Conservation (phyloP, 192 early-diverging fungal species). For the Linnemannia hyalina region DNA sequence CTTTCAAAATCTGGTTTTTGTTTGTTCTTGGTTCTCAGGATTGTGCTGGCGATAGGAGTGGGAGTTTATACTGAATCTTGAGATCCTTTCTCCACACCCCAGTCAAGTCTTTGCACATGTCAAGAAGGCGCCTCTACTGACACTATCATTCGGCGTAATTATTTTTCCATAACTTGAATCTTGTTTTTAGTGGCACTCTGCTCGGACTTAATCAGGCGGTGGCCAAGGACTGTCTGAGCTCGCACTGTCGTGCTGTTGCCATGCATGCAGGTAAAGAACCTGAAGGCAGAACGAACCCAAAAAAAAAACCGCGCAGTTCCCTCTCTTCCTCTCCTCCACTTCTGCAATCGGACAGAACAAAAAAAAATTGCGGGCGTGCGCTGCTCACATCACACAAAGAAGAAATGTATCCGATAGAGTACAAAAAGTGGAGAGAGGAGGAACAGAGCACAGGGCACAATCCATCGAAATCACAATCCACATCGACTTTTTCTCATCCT, state of each 20-base stretch:
- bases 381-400: not conserved
- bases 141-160: not conserved
- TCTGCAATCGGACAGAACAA: not conserved
- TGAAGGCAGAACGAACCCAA: not conserved
- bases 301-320: not conserved
- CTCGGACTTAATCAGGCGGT: slow-evolving; percentile 71
- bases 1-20: not conserved
- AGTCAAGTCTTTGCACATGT: not conserved
- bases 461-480: not conserved
- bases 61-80: not conserved
- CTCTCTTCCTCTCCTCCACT: not conserved
- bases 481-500: not conserved
- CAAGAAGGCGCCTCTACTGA: not conserved
- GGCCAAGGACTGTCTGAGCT: slow-evolving; percentile 66
- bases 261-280: slow-evolving; percentile 65
- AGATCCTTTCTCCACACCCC: too few species aligned
- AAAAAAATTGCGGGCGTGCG: not conserved
- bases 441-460: not conserved
- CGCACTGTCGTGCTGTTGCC: slow-evolving; percentile 67
- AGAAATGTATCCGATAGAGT: not conserved
- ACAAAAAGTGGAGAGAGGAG: not conserved
- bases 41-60: too few species aligned
- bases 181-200: slow-evolving; percentile 63
- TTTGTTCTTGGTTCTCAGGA: not conserved
- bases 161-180: not conserved